A percentile compares a stretch with the other conserved stretches of the same genome.
Evolutionary conservation across 306 rosid species (phyloP).

Genomic region (Carpinus viminea): DNA sequence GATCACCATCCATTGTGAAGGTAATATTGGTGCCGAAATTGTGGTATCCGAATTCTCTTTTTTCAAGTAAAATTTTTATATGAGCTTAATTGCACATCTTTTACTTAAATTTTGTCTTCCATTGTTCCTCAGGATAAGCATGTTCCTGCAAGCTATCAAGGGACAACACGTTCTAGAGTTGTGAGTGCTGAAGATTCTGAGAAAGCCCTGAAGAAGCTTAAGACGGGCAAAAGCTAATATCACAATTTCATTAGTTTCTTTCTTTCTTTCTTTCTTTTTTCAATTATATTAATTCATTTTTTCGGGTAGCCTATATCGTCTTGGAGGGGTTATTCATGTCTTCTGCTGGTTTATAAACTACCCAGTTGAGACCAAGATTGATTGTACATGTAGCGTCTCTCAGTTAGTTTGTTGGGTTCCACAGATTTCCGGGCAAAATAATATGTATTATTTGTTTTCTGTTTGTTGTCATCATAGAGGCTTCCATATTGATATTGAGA

Average conservation of each 20-base stretch:
- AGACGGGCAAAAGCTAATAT: slow-evolving; percentile 62
- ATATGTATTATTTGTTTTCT: slow-evolving; percentile 36
- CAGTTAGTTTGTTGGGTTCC: slow-evolving; percentile 47
- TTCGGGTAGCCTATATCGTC: slow-evolving; percentile 36
- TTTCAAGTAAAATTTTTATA: background rate
- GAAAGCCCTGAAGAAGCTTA: slow-evolving; percentile 68
- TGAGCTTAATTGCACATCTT: slow-evolving; percentile 13
- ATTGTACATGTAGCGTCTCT: slow-evolving; percentile 67
- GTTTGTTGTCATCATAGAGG: slow-evolving; percentile 42
- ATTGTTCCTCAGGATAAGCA: slow-evolving; percentile 55
- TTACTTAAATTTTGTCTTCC: slow-evolving; percentile 21
- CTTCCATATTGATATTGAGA: slow-evolving; percentile 64
- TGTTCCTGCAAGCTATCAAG: slow-evolving; percentile 47
- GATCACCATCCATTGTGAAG: slow-evolving; percentile 52
- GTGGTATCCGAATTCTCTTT: background rate
- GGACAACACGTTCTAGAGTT: slow-evolving; percentile 44
- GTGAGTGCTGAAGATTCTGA: slow-evolving; percentile 56
- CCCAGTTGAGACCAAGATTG: slow-evolving; percentile 41
- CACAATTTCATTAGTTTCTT: slow-evolving; percentile 33
- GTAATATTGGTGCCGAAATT: slow-evolving; percentile 38
- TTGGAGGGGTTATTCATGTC: slow-evolving; percentile 41
- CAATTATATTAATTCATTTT: slow-evolving; percentile 56
- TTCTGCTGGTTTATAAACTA: slow-evolving; percentile 45
- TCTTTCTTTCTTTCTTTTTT: slow-evolving; percentile 44
- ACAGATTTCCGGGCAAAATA: slow-evolving; percentile 52